Conservation (phyloP, 2,329 filamentous ascomycete genomes). For the Xylariales sp. region DNA sequence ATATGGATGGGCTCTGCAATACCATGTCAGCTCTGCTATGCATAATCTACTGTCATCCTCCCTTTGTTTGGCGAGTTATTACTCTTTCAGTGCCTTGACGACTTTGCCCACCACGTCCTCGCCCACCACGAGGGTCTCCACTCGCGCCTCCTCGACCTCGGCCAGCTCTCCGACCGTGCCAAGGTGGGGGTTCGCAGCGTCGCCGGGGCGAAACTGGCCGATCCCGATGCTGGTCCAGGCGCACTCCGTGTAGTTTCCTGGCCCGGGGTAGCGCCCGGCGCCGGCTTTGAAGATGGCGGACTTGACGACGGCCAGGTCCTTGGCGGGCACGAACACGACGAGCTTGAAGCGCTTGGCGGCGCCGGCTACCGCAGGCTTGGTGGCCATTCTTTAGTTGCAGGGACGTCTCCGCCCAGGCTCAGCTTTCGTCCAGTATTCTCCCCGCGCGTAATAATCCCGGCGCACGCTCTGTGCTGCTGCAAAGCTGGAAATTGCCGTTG, state of each 20-base stretch:
- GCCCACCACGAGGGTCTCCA: conserved; percentile 60
- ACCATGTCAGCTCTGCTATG: no score
- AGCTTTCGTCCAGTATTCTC: no score
- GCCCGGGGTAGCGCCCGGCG: conserved; percentile 45
- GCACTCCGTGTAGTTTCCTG: conserved; percentile 51
- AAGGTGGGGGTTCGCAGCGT: conserved; percentile 58
- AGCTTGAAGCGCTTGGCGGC: no score
- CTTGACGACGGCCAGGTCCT: conserved; percentile 43
- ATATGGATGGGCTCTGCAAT: conserved; percentile 46
- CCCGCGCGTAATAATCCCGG: no score
- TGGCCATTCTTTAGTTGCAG: no score
- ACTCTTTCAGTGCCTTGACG: conserved; percentile 63
- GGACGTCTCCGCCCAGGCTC: no score
- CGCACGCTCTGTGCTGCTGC: no score
- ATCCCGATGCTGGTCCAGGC: conserved; percentile 49
- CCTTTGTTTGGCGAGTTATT: conserved; percentile 22
- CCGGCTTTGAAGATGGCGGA: conserved; percentile 52
- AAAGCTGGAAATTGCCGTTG: no score
- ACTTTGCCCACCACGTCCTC: conserved; percentile 51
- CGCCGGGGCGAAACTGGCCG: conserved; percentile 63
- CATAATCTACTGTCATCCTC: no score
- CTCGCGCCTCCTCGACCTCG: conserved; percentile 53
- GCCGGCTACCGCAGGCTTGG: no score
- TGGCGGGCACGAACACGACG: conserved; percentile 45
- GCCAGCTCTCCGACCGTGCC: conserved; percentile 55